Evolutionary conservation across 169 alveolate genomes (phyloP).

Genomic region (Fabrea salina): DNA sequence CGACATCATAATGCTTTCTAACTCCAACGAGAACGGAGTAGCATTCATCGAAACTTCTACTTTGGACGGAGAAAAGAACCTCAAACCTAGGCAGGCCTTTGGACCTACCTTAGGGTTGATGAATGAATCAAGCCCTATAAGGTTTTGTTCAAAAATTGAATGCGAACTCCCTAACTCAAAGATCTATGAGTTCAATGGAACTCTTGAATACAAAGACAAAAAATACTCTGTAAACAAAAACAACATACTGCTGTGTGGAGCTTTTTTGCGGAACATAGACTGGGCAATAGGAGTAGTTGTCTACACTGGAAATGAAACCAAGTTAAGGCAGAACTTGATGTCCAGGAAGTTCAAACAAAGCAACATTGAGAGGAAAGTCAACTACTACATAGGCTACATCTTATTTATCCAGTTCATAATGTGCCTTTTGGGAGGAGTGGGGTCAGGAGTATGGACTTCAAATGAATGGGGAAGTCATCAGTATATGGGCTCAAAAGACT

Average conservation of each 20-base stretch:
- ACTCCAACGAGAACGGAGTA: conserved; percentile 89
- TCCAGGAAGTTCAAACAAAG: conserved; percentile 49
- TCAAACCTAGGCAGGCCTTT: background rate
- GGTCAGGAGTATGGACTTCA: background rate
- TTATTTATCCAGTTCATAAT: conserved; percentile 30
- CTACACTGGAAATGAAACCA: conserved; percentile 78
- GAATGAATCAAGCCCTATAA: background rate
- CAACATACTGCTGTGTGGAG: conserved; percentile 68
- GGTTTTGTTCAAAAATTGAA: background rate
- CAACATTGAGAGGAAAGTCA: conserved; percentile 51
- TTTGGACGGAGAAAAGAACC: conserved; percentile 25
- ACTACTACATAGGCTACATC: conserved; percentile 36
- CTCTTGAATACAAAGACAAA: background rate
- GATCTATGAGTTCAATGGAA: background rate
- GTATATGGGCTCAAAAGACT: background rate
- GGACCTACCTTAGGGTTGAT: background rate
- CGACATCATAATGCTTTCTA: conserved; percentile 87
- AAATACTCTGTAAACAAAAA: background rate
- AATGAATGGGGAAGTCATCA: background rate
- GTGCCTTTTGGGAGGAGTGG: background rate
- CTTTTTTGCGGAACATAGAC: conserved; percentile 62
- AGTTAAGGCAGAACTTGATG: conserved; percentile 65
- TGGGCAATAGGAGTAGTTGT: conserved; percentile 68
- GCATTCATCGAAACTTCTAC: conserved; percentile 78
- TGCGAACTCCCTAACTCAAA: conserved; percentile 19